Evolutionary conservation across 2,329 filamentous ascomycete species (phyloP), one percentile per base, ranked within the genome.

Genomic region (Pseudonectria foliicola): DNA sequence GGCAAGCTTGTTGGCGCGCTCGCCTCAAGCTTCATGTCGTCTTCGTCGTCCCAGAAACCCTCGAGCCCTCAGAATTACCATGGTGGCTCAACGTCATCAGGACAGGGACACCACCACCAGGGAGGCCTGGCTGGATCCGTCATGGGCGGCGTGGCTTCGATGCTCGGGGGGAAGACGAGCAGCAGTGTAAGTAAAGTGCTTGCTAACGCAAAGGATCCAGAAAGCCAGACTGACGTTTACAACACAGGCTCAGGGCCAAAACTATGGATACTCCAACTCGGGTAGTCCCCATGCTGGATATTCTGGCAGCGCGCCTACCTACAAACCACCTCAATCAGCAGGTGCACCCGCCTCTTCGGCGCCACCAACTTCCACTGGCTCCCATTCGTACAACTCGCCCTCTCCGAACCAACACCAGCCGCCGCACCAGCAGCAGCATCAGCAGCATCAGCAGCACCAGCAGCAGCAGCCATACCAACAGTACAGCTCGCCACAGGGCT

Each of bases 181-280:
- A 51, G 44, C 31, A 47, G 48, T 30, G 58, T 61, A 56, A 42
- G 59, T 59, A 24, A 30, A n/a, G n/a, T n/a, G n/a, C 13, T 34
- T 27, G 33, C 14, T 12, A 28, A 10, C 18, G 14, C 8, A n/a
- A 16, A 12, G 10, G n/a, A 23, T 10, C 15, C 10, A n/a, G 27
- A 29, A 27, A 25, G 23, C 18, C 16, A 29, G 24, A 40, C 44
- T 53, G 31, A 53, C 28, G 13, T 3, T 29, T 7, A 39, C 28
- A 33, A 6, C 27, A 18, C 43, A 73, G 64, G 18, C 18, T 8
- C 18, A 21, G 18, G 63, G 64, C 40, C 69, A 77, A 44, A 74
- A 71, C 51, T 85, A 74, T 53, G 80, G 78, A 23, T 82, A 82
- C 56, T 76, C 75, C 14, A 73, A 73, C 48, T 56, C 66, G 4